Percentiles rank a stretch among this genome's conserved stretches.
Evolutionary conservation across 2,329 filamentous ascomycete species (phyloP).

Genomic region (Penicillium sp.): DNA sequence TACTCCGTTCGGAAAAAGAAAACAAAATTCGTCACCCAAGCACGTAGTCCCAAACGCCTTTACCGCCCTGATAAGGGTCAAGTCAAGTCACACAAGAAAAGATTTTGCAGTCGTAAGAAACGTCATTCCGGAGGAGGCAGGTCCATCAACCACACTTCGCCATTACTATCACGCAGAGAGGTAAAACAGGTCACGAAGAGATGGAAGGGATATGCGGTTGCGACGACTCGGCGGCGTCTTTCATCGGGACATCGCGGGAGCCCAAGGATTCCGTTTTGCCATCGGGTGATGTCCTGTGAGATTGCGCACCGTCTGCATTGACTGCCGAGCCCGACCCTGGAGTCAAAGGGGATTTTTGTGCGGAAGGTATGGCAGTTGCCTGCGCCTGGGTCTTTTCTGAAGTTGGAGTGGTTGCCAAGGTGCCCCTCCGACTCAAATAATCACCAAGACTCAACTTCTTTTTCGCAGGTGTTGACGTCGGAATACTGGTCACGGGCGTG

Average conservation of each 20-base stretch:
- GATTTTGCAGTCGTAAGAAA: slow-evolving; percentile 25
- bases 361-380: slow-evolving; percentile 23
- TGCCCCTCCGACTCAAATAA: slow-evolving; percentile 46
- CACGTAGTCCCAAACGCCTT: slow-evolving; percentile 21
- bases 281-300: slow-evolving; percentile 17
- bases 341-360: slow-evolving; percentile 25
- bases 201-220: slow-evolving; percentile 30
- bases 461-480: slow-evolving; percentile 49
- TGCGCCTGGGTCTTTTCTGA: slow-evolving; percentile 41
- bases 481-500: slow-evolving; percentile 29
- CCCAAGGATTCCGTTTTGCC: slow-evolving; percentile 22
- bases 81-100: slow-evolving; percentile 24
- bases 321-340: slow-evolving; percentile 15
- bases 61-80: slow-evolving; percentile 12
- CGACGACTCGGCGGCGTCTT: slow-evolving; percentile 30
- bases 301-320: slow-evolving; percentile 9
- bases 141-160: slow-evolving; percentile 14
- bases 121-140: slow-evolving; percentile 18
- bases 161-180: slow-evolving; percentile 10
- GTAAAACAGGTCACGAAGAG: slow-evolving; percentile 20
- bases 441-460: slow-evolving; percentile 53
- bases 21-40: slow-evolving; percentile 15
- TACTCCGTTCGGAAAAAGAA: slow-evolving; percentile 17
- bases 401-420: slow-evolving; percentile 38
- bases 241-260: slow-evolving; percentile 32